Evolutionary conservation across 164 flowering plant species (phyloP).

Genomic region (Santalum album): DNA sequence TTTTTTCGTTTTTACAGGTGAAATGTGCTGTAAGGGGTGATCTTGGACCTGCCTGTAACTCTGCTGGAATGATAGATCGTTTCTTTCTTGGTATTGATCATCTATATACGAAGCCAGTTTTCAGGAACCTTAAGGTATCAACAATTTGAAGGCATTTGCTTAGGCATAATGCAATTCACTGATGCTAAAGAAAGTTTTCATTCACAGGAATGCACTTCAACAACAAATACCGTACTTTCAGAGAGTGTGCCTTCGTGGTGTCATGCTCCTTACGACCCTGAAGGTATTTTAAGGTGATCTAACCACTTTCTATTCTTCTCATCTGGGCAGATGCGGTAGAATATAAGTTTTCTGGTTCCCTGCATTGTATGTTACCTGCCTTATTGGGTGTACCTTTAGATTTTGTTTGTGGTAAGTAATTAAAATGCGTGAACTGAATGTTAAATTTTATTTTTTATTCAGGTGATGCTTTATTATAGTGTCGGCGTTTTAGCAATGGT

Average conservation of each 20-base stretch:
- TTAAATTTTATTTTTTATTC: no score
- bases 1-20: no score
- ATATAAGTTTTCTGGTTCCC: not conserved
- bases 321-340: not conserved
- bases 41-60: slow-evolving; percentile 68
- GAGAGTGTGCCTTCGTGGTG: slow-evolving; percentile 63
- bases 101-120: slow-evolving; percentile 50
- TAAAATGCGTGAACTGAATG: no score
- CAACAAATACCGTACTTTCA: slow-evolving; percentile 24
- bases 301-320: not conserved
- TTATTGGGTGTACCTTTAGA: not conserved
- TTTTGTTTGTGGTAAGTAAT: no score
- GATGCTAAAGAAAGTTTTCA: slow-evolving; percentile 4
- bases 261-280: slow-evolving; percentile 73
- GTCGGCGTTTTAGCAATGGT: no score
- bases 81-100: slow-evolving; percentile 46
- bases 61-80: slow-evolving; percentile 78
- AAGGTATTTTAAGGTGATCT: slow-evolving; percentile 65
- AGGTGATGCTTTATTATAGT: no score
- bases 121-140: slow-evolving; percentile 55
- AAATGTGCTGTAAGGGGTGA: slow-evolving; percentile 57
- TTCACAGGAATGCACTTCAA: slow-evolving; percentile 43
- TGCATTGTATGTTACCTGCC: not conserved
- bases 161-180: not conserved
- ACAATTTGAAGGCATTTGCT: not conserved